Base-by-base conservation (phyloP, 2,329 filamentous ascomycete genomes). In the Diaporthe citriasiana region DNA sequence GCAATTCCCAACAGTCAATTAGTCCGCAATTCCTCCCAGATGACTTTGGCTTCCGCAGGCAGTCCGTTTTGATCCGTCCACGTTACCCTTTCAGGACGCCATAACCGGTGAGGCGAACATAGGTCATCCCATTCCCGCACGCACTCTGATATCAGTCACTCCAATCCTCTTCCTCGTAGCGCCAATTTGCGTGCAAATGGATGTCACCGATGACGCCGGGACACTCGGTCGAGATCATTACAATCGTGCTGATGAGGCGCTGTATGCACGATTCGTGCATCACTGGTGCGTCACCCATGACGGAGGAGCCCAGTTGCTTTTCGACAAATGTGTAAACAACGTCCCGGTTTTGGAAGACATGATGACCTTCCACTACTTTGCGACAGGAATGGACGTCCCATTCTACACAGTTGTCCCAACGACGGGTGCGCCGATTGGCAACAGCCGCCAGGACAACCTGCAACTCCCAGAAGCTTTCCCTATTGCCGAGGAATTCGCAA, bases 381-480 rank as follows among this genome's bases (percentile, higher is more conserved):
- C n/a, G n/a, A 22, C n/a, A 5, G 2, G 3, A 10, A 2, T 5
- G 17, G 1, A 3, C 0, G 0, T 50, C 45, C 22, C 22, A 50
- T 1, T 0, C 22, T 10, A 3, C 9, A 4, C 45, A 50, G 8
- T 10, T 9, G 45, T n/a, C n/a, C n/a, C n/a, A n/a, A n/a, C 0
- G 22, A 10, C n/a, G 22, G 9, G 4, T 50, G 3, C 22, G 22
- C 22, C 22, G 2, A 3, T n/a, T 10, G 42, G 6, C 42, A 1
- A 17, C 19, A 10, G 22, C 5, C 22, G 4, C 27, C 27, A 5
- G 2, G 27, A 55, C 7, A 1, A 33, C 51, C 27, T 27, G 4
- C 27, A 33, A 7, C 5, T 3, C 1, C 15, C 6, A 19, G 27
- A 51, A 27, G 47, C n/a, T 27, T 13, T 6, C 10, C n/a, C 3